Conservation (phyloP, 2,329 filamentous ascomycete species). For the Beauveria brongniartii region DNA sequence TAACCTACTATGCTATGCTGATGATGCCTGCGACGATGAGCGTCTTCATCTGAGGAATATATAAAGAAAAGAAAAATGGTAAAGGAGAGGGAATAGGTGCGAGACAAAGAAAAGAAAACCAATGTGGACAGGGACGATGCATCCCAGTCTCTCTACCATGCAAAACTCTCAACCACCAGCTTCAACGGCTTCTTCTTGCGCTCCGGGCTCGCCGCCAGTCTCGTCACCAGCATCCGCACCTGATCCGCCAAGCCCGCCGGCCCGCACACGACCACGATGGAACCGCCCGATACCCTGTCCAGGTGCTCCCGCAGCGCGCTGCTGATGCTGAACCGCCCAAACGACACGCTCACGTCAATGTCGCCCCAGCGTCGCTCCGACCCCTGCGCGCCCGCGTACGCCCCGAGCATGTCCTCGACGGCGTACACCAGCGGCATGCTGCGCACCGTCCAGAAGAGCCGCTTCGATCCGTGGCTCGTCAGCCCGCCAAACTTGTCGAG, state of each 20-base stretch:
- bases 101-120: background rate
- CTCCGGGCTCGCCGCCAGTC: constrained; percentile 7
- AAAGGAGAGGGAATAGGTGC: background rate
- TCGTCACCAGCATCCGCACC: constrained; percentile 14
- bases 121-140: background rate
- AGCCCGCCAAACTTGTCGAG: constrained; percentile 13
- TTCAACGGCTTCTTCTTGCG: constrained; percentile 12
- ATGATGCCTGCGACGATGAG: background rate
- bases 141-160: constrained; percentile 2
- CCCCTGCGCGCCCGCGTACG: background rate
- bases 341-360: constrained; percentile 16
- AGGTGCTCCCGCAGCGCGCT: constrained; percentile 15
- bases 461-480: constrained; percentile 13
- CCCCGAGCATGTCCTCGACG: constrained; percentile 16
- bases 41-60: background rate
- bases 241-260: constrained; percentile 18
- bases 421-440: constrained; percentile 16
- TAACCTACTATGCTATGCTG: background rate
- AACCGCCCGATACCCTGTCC: constrained; percentile 11
- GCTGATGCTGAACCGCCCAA: constrained; percentile 16
- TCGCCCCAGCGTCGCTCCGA: constrained; percentile 14
- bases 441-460: constrained; percentile 19
- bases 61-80: background rate
- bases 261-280: constrained; percentile 18
- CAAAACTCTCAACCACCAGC: constrained; percentile 14